Conservation (phyloP, 495 filamentous ascomycete genomes). For the Neurospora tetrasperma region DNA sequence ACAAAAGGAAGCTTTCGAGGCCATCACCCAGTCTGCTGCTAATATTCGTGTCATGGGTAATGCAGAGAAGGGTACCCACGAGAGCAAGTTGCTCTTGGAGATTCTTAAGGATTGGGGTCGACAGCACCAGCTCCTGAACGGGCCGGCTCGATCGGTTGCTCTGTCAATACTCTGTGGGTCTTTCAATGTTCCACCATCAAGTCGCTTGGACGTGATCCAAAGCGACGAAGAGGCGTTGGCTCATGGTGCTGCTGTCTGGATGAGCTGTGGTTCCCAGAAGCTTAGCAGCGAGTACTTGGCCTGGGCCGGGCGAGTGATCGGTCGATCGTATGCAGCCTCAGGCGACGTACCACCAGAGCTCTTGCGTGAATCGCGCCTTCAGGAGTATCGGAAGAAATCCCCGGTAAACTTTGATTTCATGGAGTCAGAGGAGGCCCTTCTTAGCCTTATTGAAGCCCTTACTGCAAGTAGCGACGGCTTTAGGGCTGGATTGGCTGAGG, state of each 20-base stretch:
- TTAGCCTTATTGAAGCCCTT: conserved; percentile 57
- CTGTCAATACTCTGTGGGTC: conserved; percentile 63
- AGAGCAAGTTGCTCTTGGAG: conserved; percentile 62
- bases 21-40: conserved; percentile 53
- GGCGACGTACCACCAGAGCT: conserved; percentile 52
- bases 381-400: conserved; percentile 35
- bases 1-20: conserved; percentile 47
- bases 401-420: conserved; percentile 17
- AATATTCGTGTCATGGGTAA: conserved; percentile 48
- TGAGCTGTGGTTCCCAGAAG: conserved; percentile 52
- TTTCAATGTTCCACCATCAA: conserved; percentile 49
- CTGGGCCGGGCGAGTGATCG: conserved; percentile 79
- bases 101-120: conserved; percentile 63
- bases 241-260: conserved; percentile 58
- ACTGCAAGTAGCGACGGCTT: conserved; percentile 50
- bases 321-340: conserved; percentile 69
- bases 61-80: conserved; percentile 48
- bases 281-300: conserved; percentile 59
- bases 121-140: conserved; percentile 51
- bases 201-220: conserved; percentile 50
- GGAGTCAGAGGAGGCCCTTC: conserved; percentile 39
- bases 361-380: conserved; percentile 45
- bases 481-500: conserved; percentile 67
- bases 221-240: conserved; percentile 48
- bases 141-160: conserved; percentile 56